Conservation (phyloP, 2,329 filamentous ascomycete genomes). For the Lasiodiplodia hormozganensis region DNA sequence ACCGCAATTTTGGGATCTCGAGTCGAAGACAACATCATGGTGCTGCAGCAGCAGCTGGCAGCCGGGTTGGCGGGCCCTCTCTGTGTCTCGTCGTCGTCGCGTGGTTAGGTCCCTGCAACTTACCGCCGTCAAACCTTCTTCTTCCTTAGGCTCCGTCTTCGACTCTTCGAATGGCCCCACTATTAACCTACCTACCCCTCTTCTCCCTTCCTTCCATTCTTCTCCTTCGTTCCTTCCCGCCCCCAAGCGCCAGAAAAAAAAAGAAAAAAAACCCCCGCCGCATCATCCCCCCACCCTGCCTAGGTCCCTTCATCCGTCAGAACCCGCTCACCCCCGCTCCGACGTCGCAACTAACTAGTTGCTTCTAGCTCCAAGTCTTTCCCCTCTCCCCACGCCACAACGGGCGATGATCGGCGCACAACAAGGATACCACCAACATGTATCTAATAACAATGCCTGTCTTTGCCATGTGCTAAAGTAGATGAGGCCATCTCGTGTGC, state of each 20-base stretch:
- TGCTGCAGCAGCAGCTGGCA: neutral
- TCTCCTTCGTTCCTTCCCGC: neutral
- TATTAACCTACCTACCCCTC: neutral
- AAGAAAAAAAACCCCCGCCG: neutral
- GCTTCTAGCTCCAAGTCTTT: neutral
- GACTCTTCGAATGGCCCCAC: neutral
- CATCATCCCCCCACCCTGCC: no score
- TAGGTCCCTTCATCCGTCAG: neutral
- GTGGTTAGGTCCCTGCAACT: neutral
- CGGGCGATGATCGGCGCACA: neutral
- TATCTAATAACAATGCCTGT: neutral
- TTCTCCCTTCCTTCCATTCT: neutral
- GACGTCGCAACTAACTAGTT: neutral
- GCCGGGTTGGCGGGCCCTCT: neutral
- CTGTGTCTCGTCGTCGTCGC: neutral
- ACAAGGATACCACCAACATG: neutral
- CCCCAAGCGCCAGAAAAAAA: neutral
- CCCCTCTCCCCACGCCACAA: neutral
- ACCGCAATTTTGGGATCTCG: constrained; percentile 3
- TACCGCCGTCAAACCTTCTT: neutral
- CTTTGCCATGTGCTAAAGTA: neutral
- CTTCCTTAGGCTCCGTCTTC: neutral
- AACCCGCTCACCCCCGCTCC: neutral
- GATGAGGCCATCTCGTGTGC: neutral
- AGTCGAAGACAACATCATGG: neutral